Evolutionary conservation across 202 grass and related monocot genomes (phyloP), one percentile per base, ranked within the genome.

Genomic region (Cymbopogon flexuosus): DNA sequence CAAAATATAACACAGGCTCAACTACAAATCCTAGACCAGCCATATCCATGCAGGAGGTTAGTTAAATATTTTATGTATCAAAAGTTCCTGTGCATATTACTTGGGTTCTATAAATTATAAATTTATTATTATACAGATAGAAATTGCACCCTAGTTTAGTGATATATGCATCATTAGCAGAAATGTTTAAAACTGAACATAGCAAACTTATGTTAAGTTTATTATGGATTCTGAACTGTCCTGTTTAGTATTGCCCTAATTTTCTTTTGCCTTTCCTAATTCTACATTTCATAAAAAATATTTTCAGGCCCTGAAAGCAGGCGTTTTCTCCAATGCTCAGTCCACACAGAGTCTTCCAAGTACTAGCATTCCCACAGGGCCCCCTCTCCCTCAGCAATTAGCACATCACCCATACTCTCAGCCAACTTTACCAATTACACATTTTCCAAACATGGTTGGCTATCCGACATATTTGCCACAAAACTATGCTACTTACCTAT

Each of bases 371-470:
- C 85, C 75, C 0, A 79, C 87, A 0, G 89, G 77, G 14, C 87
- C 88, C 70, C 85, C 84, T 72, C 90, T 93, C 3, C 90, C 90
- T 65, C 96, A 99, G 81, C 92, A 88, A 86, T 62, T 96, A 82
- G 66, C 90, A 33, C 85, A 89, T 39, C 96, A 98, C 83, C 92
- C 90, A 75, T 99, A 96, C 79, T 81, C 96, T 80, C 92, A 96
- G 79, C 92, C 90, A 45, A 87, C 92, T 57, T 73, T 96, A 76
- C 90, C 95, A 29, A 62, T 98, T 5, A 54, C 84, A 29, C 92
- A 87, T 70, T 99, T 93, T 64, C 45, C 90, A 68, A 96, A 93
- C 83, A 84, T 99, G 73, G 90, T 99, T 78, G 89, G 96, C 22
- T 99, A 99, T 81, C 96, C 88, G 15, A 47, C 68, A 0, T 91